Evolutionary conservation across 306 rosid genomes (phyloP).

Genomic region (Leucaena leucocephala): DNA sequence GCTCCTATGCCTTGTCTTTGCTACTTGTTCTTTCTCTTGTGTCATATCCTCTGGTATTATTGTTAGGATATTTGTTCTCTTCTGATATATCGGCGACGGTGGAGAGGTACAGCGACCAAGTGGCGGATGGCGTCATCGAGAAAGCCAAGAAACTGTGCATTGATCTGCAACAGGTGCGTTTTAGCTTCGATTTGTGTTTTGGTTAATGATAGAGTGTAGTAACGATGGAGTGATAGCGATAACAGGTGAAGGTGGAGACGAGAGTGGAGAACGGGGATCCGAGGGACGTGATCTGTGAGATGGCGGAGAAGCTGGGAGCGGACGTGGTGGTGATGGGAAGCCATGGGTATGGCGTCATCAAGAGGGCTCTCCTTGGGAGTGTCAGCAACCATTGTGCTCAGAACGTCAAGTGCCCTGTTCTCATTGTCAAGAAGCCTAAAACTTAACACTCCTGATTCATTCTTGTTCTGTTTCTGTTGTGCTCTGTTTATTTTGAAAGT

Average conservation of each 20-base stretch:
- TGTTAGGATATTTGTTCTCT: constrained; percentile 74
- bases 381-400: constrained; percentile 90
- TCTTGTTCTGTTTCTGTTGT: background rate
- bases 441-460: background rate
- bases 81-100: constrained; percentile 55
- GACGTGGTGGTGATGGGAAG: constrained; percentile 82
- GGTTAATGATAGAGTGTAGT: background rate
- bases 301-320: constrained; percentile 59
- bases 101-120: constrained; percentile 59
- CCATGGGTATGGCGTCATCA: constrained; percentile 80
- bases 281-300: constrained; percentile 78
- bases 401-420: constrained; percentile 76
- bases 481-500: background rate
- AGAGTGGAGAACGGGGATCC: constrained; percentile 73
- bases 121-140: constrained; percentile 59
- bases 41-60: background rate
- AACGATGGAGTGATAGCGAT: background rate
- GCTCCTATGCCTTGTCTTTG: background rate
- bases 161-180: constrained; percentile 52
- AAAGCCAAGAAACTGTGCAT: constrained; percentile 66
- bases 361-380: constrained; percentile 95
- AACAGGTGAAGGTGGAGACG: constrained; percentile 62
- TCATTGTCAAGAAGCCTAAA: constrained; percentile 90
- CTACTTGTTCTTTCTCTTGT: background rate
- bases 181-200: background rate